Evolutionary conservation across 257 asterid species (phyloP).

Genomic region (Solanum bulbocastanum): DNA sequence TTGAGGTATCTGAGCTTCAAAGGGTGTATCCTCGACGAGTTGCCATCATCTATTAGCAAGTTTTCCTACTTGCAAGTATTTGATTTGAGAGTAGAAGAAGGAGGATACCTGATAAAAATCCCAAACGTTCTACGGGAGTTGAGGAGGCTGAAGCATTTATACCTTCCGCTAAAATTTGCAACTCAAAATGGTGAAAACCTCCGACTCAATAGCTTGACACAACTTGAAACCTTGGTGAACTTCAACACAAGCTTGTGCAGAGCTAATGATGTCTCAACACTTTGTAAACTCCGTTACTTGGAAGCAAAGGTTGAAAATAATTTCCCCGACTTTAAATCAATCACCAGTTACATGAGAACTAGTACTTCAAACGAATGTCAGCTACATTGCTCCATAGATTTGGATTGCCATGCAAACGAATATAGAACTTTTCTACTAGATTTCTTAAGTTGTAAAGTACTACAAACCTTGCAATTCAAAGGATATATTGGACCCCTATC

Average conservation of each 20-base stretch:
- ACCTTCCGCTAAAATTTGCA: slow-evolving; percentile 23
- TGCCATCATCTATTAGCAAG: slow-evolving; percentile 27
- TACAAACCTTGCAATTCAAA: slow-evolving; percentile 12
- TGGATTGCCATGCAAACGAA: slow-evolving; percentile 19
- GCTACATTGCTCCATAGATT: slow-evolving; percentile 15
- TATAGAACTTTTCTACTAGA: slow-evolving; percentile 13
- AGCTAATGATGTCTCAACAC: slow-evolving; percentile 15
- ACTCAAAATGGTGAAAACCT: slow-evolving; percentile 11
- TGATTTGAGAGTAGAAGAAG: slow-evolving; percentile 15
- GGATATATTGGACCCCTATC: slow-evolving; percentile 25
- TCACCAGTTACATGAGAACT: slow-evolving; percentile 32
- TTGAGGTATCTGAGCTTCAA: slow-evolving; percentile 30
- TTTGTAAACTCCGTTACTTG: slow-evolving; percentile 28
- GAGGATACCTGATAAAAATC: neutral
- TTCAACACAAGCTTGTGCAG: slow-evolving; percentile 22
- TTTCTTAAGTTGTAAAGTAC: slow-evolving; percentile 17
- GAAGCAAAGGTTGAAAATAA: slow-evolving; percentile 16
- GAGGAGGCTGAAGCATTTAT: slow-evolving; percentile 20
- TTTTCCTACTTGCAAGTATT: slow-evolving; percentile 21
- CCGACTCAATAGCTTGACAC: slow-evolving; percentile 14
- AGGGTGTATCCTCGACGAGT: slow-evolving; percentile 20
- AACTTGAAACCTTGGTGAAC: slow-evolving; percentile 28
- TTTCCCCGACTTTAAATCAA: slow-evolving; percentile 16
- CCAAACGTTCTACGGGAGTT: slow-evolving; percentile 29
- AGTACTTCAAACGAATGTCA: slow-evolving; percentile 8